Conservation (phyloP, 495 filamentous ascomycete genomes). For the Niebla homalea region DNA sequence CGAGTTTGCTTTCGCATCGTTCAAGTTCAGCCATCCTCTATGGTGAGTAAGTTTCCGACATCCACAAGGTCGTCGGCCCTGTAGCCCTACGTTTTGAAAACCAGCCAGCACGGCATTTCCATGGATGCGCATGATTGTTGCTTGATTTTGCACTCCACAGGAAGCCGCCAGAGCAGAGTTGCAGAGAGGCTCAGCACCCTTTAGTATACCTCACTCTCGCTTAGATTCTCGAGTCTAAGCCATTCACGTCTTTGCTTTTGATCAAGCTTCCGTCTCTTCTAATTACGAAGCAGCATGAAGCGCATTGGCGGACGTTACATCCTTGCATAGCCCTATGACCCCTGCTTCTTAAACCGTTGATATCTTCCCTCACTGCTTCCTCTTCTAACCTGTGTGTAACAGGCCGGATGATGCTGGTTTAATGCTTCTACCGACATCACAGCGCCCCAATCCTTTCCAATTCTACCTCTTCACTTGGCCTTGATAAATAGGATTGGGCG, state of each 20-base stretch:
- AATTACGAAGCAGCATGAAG: not conserved
- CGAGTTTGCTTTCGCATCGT: no score
- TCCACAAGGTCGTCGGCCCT: no score
- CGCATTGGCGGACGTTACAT: not conserved
- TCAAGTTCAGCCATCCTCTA: no score
- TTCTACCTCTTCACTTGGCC: not conserved
- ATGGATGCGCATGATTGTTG: no score
- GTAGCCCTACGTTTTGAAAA: no score
- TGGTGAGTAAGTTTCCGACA: no score
- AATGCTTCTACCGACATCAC: not conserved
- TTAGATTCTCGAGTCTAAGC: not conserved
- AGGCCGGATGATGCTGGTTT: not conserved
- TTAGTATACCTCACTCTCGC: no score
- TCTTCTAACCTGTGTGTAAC: not conserved
- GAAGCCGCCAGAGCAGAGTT: no score
- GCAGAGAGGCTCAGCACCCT: no score
- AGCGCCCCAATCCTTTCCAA: not conserved
- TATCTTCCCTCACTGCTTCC: not conserved
- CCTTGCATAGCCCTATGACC: not conserved
- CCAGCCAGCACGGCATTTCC: no score
- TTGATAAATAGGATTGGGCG: no score
- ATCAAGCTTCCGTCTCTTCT: not conserved
- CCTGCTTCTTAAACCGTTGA: not conserved
- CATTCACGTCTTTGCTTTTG: not conserved
- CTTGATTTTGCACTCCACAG: no score